A percentile compares a stretch with the other conserved stretches of the same genome.
phyloP scores from a whole-genome alignment of 345 rosid genomes.

The Lumnitzera littorea region DNA sequence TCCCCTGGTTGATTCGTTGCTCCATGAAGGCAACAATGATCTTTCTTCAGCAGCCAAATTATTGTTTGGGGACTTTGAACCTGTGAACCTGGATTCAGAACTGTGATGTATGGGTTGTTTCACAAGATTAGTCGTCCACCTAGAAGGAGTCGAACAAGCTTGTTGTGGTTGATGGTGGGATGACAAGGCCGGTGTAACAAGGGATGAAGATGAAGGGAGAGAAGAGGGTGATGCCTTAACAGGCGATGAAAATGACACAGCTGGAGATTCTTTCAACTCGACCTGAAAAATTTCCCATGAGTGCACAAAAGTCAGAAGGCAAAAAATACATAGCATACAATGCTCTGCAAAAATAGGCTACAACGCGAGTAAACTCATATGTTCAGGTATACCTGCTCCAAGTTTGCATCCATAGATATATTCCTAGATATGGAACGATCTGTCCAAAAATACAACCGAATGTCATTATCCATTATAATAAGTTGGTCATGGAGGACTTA shows the following conservation, averaged over 20 bases:
- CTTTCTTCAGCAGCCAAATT: constrained; percentile 34
- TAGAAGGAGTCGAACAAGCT: constrained; percentile 32
- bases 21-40: constrained; percentile 37
- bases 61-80: constrained; percentile 35
- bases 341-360: not conserved
- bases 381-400: constrained; percentile 54
- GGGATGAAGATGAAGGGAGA: constrained; percentile 62
- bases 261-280: constrained; percentile 43
- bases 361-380: not conserved
- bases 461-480: not conserved
- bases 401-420: constrained; percentile 47
- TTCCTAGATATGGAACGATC: constrained; percentile 62
- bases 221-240: constrained; percentile 52
- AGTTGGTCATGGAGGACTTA: too few species aligned
- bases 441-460: constrained; percentile 24
- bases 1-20: constrained; percentile 45
- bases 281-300: constrained; percentile 21
- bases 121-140: constrained; percentile 32
- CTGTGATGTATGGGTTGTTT: constrained; percentile 26
- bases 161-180: constrained; percentile 44
- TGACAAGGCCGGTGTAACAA: constrained; percentile 38
- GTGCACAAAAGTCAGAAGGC: too few species aligned
- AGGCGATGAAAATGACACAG: constrained; percentile 44
- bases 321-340: constrained; percentile 7
- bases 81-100: constrained; percentile 9